Evolutionary conservation across 2,329 filamentous ascomycete species (phyloP), one percentile per base, ranked within the genome.

Genomic region (Neoscytalidium dimidiatum): DNA sequence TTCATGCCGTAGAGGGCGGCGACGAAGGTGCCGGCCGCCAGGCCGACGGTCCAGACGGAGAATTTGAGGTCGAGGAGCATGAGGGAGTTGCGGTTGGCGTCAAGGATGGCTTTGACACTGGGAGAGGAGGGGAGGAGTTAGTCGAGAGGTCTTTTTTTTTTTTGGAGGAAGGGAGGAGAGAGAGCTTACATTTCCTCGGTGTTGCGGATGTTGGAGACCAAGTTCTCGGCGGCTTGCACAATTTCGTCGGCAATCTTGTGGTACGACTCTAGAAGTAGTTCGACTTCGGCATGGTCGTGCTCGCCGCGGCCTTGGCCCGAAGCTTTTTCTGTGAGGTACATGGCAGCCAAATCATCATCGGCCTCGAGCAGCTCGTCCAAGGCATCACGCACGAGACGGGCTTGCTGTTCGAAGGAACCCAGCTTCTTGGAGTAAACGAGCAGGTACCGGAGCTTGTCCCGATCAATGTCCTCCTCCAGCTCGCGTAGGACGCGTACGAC

Each of bases 1-100:
- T 99, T 99, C 94, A 98, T 98, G 71, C 95, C 95, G 84, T 98
- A 99, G n/a, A 99, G 88, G n/a, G 94, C 94, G 8, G 95, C 96
- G 72, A 97, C 86, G 75, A 98, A 96, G 57, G 95, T 97, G 64
- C 95, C 95, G 75, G 94, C 92, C 63, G 92, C 94, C 53, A 98
- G 88, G n/a, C 94, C 93, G 4, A 99, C 86, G 0, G 95, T 98
- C 65, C 93, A 92, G 66, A 99, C 94, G 74, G 91, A 95, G 81
- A 98, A 97, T 75, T 96, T 97, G 71, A 99, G 88, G 69, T 98
- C 95, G 33, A 98, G 86, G 19, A 99, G 85, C 95, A 99, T 99
- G 69, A 99, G 91, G 8, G 93, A 91, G 81, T 99, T 99, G 70
- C 95, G 94, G 76, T 99, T 99, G 64, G 95, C 94, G 76, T 99